These are phyloP conservation scores for Xylaria sp. DNA, from an alignment of 2,329 filamentous ascomycete species.

Conservation along the genomic window DNA sequence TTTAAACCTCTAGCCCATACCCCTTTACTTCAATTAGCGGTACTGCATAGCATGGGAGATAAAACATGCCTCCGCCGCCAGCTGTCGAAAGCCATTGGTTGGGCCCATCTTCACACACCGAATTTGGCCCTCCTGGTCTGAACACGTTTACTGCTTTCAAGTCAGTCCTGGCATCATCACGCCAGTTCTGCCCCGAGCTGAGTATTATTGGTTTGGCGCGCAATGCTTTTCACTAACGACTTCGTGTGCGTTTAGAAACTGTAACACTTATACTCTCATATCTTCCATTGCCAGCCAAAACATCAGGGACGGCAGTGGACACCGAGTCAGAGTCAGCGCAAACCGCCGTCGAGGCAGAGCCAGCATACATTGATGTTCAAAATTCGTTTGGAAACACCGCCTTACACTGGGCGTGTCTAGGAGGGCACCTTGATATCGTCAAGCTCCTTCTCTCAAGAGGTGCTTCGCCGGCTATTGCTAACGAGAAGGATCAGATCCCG, in stretches of 20 bases:
- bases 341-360: conserved; percentile 54
- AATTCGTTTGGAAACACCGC: conserved; percentile 91
- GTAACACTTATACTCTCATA: conserved; percentile 50
- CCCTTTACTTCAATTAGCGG: neutral
- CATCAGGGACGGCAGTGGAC: conserved; percentile 14
- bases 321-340: conserved; percentile 44
- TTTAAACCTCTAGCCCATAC: neutral
- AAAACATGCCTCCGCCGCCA: conserved; percentile 12
- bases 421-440: conserved; percentile 84
- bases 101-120: neutral
- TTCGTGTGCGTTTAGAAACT: conserved; percentile 51
- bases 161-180: neutral
- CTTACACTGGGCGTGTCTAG: conserved; percentile 92
- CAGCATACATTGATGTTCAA: conserved; percentile 70
- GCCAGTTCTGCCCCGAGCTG: neutral
- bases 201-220: neutral
- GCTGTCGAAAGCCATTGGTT: conserved; percentile 5
- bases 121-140: neutral
- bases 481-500: conserved; percentile 85
- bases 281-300: conserved; percentile 36
- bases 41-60: neutral
- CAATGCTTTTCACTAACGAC: conserved; percentile 25
- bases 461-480: conserved; percentile 81
- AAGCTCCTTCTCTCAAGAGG: conserved; percentile 80
- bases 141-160: neutral